phyloP scores from a whole-genome alignment of 345 rosid genomes.

The Eucalyptus cloeziana region DNA sequence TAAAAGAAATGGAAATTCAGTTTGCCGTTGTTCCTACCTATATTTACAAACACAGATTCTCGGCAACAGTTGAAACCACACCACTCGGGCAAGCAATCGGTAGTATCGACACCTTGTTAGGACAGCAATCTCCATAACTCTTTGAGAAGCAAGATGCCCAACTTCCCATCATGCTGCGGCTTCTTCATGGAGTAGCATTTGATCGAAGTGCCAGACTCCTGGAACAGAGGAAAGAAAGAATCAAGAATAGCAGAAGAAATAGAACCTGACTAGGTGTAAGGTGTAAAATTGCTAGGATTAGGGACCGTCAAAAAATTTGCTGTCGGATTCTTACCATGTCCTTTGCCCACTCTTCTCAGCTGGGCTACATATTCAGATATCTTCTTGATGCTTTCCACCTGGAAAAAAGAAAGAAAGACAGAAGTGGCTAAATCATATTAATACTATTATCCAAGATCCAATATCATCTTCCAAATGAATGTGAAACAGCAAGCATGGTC shows the following conservation, averaged over 20 bases:
- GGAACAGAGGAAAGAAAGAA: neutral
- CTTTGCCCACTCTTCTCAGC: slow-evolving; percentile 35
- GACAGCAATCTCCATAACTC: neutral
- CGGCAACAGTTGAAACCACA: neutral
- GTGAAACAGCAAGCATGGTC: neutral
- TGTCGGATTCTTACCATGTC: slow-evolving; percentile 22
- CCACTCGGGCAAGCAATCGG: neutral
- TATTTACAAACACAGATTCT: neutral
- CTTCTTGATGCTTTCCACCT: slow-evolving; percentile 41
- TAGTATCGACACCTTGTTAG: neutral
- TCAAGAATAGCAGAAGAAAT: neutral
- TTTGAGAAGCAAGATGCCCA: neutral
- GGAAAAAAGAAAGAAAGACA: neutral
- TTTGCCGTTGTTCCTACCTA: neutral
- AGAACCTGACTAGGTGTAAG: neutral
- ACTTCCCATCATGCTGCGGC: neutral
- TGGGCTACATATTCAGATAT: slow-evolving; percentile 32
- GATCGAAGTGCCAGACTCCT: slow-evolving; percentile 76
- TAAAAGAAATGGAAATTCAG: neutral
- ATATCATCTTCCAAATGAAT: neutral
- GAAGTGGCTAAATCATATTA: neutral
- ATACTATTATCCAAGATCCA: neutral
- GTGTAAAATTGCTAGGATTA: neutral
- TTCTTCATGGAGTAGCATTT: slow-evolving; percentile 32
- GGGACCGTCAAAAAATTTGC: neutral